Percentiles rank a stretch among this genome's conserved stretches.
Evolutionary conservation across 73 alveolate species (phyloP).

Genomic region (Paramecium primaurelia): DNA sequence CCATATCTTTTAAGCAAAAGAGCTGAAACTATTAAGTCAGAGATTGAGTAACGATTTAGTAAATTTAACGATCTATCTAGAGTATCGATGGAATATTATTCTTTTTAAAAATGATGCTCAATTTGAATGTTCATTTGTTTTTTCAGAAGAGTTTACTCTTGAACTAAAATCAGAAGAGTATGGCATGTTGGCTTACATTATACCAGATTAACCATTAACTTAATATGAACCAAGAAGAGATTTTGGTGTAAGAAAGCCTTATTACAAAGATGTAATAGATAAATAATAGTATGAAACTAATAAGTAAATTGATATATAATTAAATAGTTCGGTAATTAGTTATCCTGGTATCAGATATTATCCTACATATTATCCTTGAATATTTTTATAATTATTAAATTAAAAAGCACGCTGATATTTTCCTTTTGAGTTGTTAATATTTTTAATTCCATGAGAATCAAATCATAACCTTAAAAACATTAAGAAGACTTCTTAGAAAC

Average conservation of each 20-base stretch:
- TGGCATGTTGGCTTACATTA: background rate
- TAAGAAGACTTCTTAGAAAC: background rate
- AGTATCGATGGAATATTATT: constrained; percentile 30
- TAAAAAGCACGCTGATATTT: background rate
- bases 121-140: background rate
- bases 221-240: constrained; percentile 10
- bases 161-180: background rate
- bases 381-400: background rate
- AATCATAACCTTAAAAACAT: background rate
- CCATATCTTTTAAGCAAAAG: background rate
- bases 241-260: background rate
- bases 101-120: background rate
- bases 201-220: background rate
- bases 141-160: background rate
- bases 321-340: background rate
- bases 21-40: constrained; percentile 11
- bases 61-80: background rate
- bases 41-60: background rate
- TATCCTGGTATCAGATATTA: background rate
- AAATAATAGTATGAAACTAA: background rate
- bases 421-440: background rate
- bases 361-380: constrained; percentile 17
- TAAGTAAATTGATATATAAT: background rate
- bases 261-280: background rate
- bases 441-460: background rate